A percentile compares a stretch with the other conserved stretches of the same genome.
Conservation (phyloP, 1,139 yeast species). For the Groenewaldozyma auringiensis region DNA sequence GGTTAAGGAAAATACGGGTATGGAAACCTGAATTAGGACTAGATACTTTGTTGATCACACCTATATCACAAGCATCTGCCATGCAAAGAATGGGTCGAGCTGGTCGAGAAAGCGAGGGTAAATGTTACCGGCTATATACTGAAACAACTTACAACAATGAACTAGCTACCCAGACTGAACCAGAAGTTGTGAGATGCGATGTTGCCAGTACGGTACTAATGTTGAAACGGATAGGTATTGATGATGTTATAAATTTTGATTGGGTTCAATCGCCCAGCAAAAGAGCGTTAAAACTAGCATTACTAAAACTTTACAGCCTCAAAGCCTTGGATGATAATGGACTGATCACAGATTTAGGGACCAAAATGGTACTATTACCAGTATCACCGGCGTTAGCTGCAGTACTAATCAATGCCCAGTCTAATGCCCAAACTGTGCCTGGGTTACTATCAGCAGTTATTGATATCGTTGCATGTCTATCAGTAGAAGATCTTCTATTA, state of each 20-base stretch:
- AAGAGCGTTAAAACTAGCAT: conserved; percentile 66
- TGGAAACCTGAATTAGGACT: conserved; percentile 91
- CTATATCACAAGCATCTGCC: conserved; percentile 92
- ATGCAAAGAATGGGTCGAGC: conserved; percentile 97
- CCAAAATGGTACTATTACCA: conserved; percentile 81
- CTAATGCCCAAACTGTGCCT: conserved; percentile 18
- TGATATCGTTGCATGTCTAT: conserved; percentile 85
- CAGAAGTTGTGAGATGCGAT: conserved; percentile 84
- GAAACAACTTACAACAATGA: conserved; percentile 53
- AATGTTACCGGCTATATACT: conserved; percentile 75
- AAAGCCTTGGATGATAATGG: conserved; percentile 77
- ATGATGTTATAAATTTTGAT: conserved; percentile 76
- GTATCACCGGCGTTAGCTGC: conserved; percentile 89
- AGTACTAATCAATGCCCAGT: conserved; percentile 67
- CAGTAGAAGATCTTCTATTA: conserved; percentile 79
- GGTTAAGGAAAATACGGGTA: conserved; percentile 83
- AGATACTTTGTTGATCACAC: conserved; percentile 82
- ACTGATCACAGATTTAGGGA: conserved; percentile 65
- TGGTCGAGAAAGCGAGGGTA: conserved; percentile 93
- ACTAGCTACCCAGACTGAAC: conserved; percentile 75
- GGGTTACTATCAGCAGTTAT: conserved; percentile 50
- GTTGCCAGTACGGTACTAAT: conserved; percentile 77
- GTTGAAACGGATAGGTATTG: conserved; percentile 74
- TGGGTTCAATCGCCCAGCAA: conserved; percentile 92
- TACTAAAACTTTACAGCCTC: conserved; percentile 67